Evolutionary conservation across 2,329 filamentous ascomycete species (phyloP).

Genomic region (Paramyrothecium sp.): DNA sequence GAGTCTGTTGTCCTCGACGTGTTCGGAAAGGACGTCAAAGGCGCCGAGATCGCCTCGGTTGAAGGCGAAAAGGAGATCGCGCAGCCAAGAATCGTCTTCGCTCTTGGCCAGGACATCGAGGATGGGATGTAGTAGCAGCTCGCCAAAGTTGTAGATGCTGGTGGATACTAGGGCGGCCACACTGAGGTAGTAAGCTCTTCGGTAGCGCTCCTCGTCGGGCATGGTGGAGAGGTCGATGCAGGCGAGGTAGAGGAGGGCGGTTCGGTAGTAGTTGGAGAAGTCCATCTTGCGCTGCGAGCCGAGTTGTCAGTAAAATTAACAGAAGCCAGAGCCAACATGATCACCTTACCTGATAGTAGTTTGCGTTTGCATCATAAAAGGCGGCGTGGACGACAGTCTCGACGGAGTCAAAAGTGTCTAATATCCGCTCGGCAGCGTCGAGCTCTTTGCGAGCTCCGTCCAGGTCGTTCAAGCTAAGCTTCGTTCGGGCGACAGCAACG

Average conservation of each 20-base stretch:
- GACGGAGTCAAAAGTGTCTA: slow-evolving; percentile 91
- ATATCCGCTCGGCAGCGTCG: slow-evolving; percentile 80
- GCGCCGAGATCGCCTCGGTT: slow-evolving; percentile 90
- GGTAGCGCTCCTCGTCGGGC: slow-evolving; percentile 70
- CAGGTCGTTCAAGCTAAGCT: slow-evolving; percentile 75
- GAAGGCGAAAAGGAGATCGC: slow-evolving; percentile 95
- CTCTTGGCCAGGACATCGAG: slow-evolving; percentile 74
- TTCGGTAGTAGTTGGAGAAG: slow-evolving; percentile 96
- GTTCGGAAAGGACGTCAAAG: slow-evolving; percentile 78
- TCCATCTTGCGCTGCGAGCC: slow-evolving; percentile 66
- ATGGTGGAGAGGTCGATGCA: slow-evolving; percentile 85
- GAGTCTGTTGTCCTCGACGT: slow-evolving; percentile 77
- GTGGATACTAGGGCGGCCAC: slow-evolving; percentile 91
- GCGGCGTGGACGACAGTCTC: slow-evolving; percentile 94
- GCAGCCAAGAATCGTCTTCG: slow-evolving; percentile 80
- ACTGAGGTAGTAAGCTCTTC: slow-evolving; percentile 86
- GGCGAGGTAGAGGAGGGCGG: slow-evolving; percentile 93
- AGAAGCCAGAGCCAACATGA: background rate
- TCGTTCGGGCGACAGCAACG: slow-evolving; percentile 84
- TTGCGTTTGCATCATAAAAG: slow-evolving; percentile 93
- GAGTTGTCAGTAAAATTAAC: slow-evolving; percentile 31
- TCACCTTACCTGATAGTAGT: slow-evolving; percentile 75
- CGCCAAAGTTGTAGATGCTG: slow-evolving; percentile 98
- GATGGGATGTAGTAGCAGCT: slow-evolving; percentile 96
- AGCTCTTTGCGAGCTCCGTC: slow-evolving; percentile 85